These are phyloP conservation scores for Endothia cerciana DNA, from an alignment of 2,329 filamentous ascomycete species.

Conservation along the genomic window DNA sequence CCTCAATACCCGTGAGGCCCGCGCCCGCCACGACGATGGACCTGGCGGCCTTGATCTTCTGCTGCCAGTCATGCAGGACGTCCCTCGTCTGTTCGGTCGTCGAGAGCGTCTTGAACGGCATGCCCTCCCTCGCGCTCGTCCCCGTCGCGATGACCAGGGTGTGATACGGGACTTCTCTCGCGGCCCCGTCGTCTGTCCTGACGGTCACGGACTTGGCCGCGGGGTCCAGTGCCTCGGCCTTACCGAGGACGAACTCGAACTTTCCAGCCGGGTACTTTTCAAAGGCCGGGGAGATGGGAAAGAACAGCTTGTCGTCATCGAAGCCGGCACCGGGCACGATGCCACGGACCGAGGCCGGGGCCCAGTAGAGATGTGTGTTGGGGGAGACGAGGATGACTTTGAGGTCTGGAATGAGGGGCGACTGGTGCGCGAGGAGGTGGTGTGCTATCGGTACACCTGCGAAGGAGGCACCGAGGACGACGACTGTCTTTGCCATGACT, in stretches of 20 bases:
- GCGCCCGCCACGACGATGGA: constrained; percentile 57
- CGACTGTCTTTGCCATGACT: constrained; percentile 41
- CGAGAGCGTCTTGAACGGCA: constrained; percentile 55
- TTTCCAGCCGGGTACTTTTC: constrained; percentile 48
- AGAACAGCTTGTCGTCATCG: constrained; percentile 49
- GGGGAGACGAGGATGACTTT: constrained; percentile 52
- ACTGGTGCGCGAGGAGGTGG: constrained; percentile 51
- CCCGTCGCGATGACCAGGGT: constrained; percentile 61
- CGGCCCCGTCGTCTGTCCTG: constrained; percentile 38
- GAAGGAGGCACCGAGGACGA: constrained; percentile 55
- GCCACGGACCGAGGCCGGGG: constrained; percentile 51
- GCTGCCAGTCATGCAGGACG: constrained; percentile 42
- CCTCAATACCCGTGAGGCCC: constrained; percentile 55
- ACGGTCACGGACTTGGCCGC: constrained; percentile 48
- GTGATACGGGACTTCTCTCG: constrained; percentile 51
- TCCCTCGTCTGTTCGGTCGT: constrained; percentile 48
- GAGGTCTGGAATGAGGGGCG: constrained; percentile 45
- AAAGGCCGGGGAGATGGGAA: constrained; percentile 54
- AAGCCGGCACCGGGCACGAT: constrained; percentile 50
- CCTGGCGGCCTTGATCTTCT: constrained; percentile 46
- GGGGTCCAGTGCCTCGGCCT: constrained; percentile 49
- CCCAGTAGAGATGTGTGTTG: constrained; percentile 55
- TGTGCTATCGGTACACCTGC: constrained; percentile 53
- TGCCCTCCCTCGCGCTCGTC: constrained; percentile 43
- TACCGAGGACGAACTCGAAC: constrained; percentile 58